Evolutionary conservation across 1,284 basidiomycete genomes (phyloP), one percentile per base, ranked within the genome.

Genomic region (Caloboletus firmus): DNA sequence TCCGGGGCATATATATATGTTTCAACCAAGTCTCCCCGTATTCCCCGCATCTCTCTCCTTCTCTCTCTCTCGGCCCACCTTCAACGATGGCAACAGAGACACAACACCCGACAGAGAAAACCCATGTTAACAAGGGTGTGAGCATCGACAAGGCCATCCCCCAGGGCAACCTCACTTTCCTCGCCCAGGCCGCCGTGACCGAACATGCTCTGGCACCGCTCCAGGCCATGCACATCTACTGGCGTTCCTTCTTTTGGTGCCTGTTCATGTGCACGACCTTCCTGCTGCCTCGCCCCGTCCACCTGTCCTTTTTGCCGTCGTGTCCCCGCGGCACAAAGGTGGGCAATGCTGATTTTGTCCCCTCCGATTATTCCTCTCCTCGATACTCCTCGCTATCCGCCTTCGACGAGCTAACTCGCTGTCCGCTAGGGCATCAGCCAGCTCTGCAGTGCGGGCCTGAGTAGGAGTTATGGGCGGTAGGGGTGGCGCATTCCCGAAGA

Each of bases 171-270:
- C 52, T 64, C 24, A 43, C 55, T 3, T 49, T 65, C 28, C 57
- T 70, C 15, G 64, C 64, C 2, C 51, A 63, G 34, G 65, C 58
- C 0, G 65, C 67, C 2, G 60, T 60, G 4, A 55, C 52, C 1
- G 62, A 67, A 3, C 66, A 58, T 56, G 66, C 64, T 1, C 36
- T 66, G 39, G 58, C 56, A 0, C 58, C 68, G 0, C 45, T 58
- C 8, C 40, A 57, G 13, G 68, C 66, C 15, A 58, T 70, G 47
- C 43, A 40, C 1, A 59, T 30, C 5, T 49, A 69, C 45, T 70
- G 65, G 68, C 62, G 66, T 42, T 62, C 58, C 4, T 55, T 67
- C 5, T 20, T 45, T 2, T 67, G 68, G 68, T 67, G 61, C n/a
- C 0, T 67, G 4, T 67, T 70, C 45, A 58, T 67, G 44, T 70